Percentiles rank a stretch among this genome's conserved stretches.
phyloP scores from a whole-genome alignment of 495 filamentous ascomycete genomes.

The Pyronema domesticum region DNA sequence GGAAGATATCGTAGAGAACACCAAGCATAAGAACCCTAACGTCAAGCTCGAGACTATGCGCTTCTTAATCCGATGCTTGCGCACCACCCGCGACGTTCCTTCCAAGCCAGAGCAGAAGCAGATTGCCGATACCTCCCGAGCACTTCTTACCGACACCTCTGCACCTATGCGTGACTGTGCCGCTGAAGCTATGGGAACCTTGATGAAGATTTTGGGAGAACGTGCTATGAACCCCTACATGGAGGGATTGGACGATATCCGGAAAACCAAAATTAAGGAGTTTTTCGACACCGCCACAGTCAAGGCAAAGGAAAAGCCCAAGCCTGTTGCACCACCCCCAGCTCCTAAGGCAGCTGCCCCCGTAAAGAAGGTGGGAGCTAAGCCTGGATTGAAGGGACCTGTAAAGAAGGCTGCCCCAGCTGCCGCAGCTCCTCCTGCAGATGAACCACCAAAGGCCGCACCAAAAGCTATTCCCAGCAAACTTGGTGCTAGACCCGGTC shows the following conservation, averaged over 20 bases:
- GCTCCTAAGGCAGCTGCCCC: conserved; percentile 39
- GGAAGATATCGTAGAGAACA: conserved; percentile 69
- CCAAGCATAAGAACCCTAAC: conserved; percentile 91
- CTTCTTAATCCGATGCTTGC: conserved; percentile 74
- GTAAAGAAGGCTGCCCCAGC: conserved; percentile 32
- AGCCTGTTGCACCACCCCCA: conserved; percentile 54
- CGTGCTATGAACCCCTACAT: conserved; percentile 88
- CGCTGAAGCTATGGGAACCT: conserved; percentile 76
- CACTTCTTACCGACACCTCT: conserved; percentile 71
- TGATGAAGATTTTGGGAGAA: conserved; percentile 99
- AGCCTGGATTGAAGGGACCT: conserved; percentile 31
- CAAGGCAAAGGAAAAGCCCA: conserved; percentile 92
- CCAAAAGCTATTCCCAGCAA: conserved; percentile 43
- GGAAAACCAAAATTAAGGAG: conserved; percentile 92
- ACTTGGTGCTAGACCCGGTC: conserved; percentile 51
- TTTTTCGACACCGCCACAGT: conserved; percentile 83
- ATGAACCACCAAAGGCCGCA: conserved; percentile 28
- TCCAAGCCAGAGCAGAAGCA: conserved; percentile 63
- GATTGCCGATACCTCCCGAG: conserved; percentile 72
- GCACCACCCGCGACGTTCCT: conserved; percentile 66
- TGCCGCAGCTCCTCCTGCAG: conserved; percentile 27
- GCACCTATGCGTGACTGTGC: conserved; percentile 72
- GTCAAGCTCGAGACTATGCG: conserved; percentile 88
- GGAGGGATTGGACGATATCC: conserved; percentile 89
- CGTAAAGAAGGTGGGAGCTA: conserved; percentile 36